A percentile compares a stretch with the other conserved stretches of the same genome.
Conservation (phyloP, 2,329 filamentous ascomycete species). For the Fusarium euwallaceae region DNA sequence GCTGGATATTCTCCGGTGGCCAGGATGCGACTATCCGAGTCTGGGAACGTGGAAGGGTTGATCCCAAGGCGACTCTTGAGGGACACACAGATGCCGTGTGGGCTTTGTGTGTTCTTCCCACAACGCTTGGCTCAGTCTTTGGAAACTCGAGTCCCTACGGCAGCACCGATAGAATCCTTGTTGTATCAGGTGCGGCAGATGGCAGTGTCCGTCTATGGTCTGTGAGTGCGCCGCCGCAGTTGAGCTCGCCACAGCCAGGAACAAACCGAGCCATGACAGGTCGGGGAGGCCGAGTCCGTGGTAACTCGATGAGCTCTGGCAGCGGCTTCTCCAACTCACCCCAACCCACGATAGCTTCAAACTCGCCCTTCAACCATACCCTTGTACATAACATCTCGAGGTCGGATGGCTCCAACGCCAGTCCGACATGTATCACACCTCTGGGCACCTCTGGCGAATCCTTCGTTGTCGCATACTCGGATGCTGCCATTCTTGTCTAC, state of each 20-base stretch:
- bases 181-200: constrained; percentile 93
- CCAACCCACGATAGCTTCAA: constrained; percentile 87
- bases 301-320: constrained; percentile 94
- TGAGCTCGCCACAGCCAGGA: constrained; percentile 83
- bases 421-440: constrained; percentile 92
- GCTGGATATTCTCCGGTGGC: constrained; percentile 98
- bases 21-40: constrained; percentile 94
- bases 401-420: constrained; percentile 73
- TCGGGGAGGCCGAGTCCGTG: constrained; percentile 80
- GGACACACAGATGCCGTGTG: constrained; percentile 97
- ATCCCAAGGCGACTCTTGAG: constrained; percentile 93
- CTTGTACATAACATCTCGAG: constrained; percentile 89
- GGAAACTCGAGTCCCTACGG: constrained; percentile 82
- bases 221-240: constrained; percentile 88
- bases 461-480: constrained; percentile 93
- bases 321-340: constrained; percentile 92
- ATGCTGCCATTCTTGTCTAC: constrained; percentile 91
- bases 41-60: constrained; percentile 94
- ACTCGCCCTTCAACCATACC: constrained; percentile 88
- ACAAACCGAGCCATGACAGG: constrained; percentile 68
- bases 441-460: constrained; percentile 85
- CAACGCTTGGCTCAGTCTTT: constrained; percentile 84
- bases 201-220: constrained; percentile 95
- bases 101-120: constrained; percentile 92
- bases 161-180: constrained; percentile 84